Evolutionary conservation across 257 asterid genomes (phyloP), one percentile per base, ranked within the genome.

Genomic region (Solanum clarkiae): DNA sequence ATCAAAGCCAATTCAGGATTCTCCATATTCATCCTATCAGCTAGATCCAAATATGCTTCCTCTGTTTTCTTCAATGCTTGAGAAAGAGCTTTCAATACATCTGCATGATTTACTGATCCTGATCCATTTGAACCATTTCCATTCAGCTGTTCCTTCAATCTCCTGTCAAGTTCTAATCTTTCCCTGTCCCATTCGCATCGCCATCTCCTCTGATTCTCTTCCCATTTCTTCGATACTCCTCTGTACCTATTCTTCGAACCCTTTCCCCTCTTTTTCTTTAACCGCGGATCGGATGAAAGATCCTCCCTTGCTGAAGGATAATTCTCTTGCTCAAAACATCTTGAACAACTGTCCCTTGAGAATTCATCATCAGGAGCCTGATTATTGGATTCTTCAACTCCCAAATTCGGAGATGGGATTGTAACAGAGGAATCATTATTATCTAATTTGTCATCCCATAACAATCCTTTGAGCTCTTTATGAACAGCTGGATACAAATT

Each of bases 1-100:
- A 96, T 96, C 88, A 96, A 90, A 63, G 98, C 96, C 79, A 96
- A 87, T 89, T 96, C 99, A n/a, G 99, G 99, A 81, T 96, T 96
- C 87, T 93, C 98, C 91, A 85, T 84, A 5, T 92, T 87, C 95
- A 95, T 94, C 89, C 84, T 89, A 86, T 96, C 99, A 47, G 99
- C 95, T 75, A 95, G 81, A 86, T 92, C 97, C 63, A 96, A 85
- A 89, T 92, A 96, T 7, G 97, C 90, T 36, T 92, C 98, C 87
- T 96, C 99, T 0, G 99, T 94, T 88, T 93, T 92, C 91, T 88
- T 90, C 81, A 96, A 87, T 5, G 98, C 99, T 62, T 86, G 88
- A 1, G 97, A 90, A 8, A 96, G 91, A 18, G 99, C 98, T 79
- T 94, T 93, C 7, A 96, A 90, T 71, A 96, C 98, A 49, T 94